Evolutionary conservation across 139 green algal species (phyloP).

Genomic region (Chlorella sp.): DNA sequence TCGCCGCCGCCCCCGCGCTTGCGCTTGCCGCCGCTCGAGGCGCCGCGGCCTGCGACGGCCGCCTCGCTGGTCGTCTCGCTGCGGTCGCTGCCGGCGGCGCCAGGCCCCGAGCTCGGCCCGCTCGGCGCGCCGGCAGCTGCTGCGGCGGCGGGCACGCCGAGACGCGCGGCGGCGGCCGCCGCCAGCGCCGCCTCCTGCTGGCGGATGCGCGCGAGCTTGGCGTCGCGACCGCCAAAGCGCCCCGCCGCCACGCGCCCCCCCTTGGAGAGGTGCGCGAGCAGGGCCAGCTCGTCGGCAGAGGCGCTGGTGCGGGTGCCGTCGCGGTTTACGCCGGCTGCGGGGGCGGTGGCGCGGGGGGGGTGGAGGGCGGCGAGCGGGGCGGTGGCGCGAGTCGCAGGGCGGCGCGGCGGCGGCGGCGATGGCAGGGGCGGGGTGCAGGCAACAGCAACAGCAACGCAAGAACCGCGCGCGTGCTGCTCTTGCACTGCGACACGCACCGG

Average conservation of each 20-base stretch:
- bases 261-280: conserved; percentile 67
- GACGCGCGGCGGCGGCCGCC: conserved; percentile 10
- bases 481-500: neutral
- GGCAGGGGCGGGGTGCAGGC: too few species aligned
- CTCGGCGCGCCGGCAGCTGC: neutral
- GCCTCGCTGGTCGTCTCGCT: conserved; percentile 39
- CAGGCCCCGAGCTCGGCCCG: neutral
- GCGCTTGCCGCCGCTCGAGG: conserved; percentile 23
- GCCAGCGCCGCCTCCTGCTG: conserved; percentile 51
- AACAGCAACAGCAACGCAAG: too few species aligned
- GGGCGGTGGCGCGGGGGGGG: too few species aligned
- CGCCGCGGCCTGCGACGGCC: conserved; percentile 4
- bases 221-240: conserved; percentile 68
- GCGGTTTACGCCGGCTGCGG: conserved; percentile 41
- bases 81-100: conserved; percentile 15
- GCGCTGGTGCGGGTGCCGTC: conserved; percentile 67
- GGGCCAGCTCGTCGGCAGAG: conserved; percentile 57
- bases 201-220: conserved; percentile 82
- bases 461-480: too few species aligned
- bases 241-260: conserved; percentile 49
- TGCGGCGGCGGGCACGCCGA: conserved; percentile 15
- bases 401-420: too few species aligned
- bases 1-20: neutral
- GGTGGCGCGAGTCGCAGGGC: too few species aligned
- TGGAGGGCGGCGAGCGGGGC: too few species aligned